Evolutionary conservation across 2,329 filamentous ascomycete genomes (phyloP), one percentile per base, ranked within the genome.

Genomic region (Colletotrichum spinosum): DNA sequence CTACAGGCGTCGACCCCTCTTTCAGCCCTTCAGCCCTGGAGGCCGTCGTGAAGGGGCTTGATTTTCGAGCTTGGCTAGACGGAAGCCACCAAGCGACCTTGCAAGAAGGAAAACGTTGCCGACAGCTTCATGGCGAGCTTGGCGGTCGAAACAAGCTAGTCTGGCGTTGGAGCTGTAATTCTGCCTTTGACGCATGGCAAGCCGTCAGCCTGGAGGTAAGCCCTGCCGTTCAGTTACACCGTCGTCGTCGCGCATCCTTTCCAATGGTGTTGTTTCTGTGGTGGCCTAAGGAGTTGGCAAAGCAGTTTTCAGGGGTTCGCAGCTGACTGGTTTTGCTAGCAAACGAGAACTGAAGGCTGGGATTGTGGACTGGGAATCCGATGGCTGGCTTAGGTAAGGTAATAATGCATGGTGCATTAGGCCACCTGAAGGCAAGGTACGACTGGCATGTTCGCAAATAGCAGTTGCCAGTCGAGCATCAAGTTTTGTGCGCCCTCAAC

Each of bases 121-220:
- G n/a, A 35, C 13, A 17, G 25, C 15, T 38, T 35, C 35, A 10
- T 42, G 39, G 48, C 33, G 38, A 41, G 17, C 6, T 17, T 13
- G 52, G 42, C 62, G 58, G 8, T 15, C 15, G 49, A 6, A 17
- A 54, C 34, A 62, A 11, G 41, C 41, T 34, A 11, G 2, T 39
- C 42, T 42, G 15, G 12, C 9, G 4, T 33, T 46, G 49, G 11
- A 50, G 12, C 25, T 44, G 12, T 33, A 11, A 11, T 13, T 35
- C 15, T 9, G 34, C 12, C 60, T 64, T 64, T 64, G 55, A 60
- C 25, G 11, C 42, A 44, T 17, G 12, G 3, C 8, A 35, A 37
- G 62, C 62, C 37, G 51, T 52, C 37, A 41, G 51, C 46, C 51
- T 65, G 46, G 58, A 39, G 57, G n/a, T 34, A 39, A 61, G 51